Conservation (phyloP, 441 rosid species). For the Populus hybrid region DNA sequence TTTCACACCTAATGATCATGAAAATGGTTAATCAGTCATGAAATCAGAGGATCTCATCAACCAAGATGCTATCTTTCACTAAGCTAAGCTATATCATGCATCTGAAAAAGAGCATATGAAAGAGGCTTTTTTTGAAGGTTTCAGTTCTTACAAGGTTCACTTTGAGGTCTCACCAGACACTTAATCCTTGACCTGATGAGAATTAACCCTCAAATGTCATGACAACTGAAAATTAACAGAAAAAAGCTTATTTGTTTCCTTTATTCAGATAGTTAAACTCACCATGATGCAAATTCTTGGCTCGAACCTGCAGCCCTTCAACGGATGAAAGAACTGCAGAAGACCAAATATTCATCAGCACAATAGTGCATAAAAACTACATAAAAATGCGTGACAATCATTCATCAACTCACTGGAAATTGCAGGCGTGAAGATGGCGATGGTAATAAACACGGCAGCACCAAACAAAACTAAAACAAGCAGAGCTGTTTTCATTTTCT, state of each 20-base stretch:
- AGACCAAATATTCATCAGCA: constrained; percentile 24
- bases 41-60: background rate
- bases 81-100: background rate
- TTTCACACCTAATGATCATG: background rate
- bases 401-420: constrained; percentile 54
- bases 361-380: background rate
- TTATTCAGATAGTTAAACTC: constrained; percentile 27
- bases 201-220: background rate
- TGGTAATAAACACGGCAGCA: constrained; percentile 52
- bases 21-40: background rate
- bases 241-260: background rate
- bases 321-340: constrained; percentile 76
- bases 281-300: constrained; percentile 51
- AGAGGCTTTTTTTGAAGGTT: background rate
- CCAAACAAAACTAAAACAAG: constrained; percentile 72
- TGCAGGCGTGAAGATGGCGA: constrained; percentile 81
- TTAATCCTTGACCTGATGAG: background rate
- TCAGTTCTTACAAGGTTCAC: background rate
- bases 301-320: constrained; percentile 59
- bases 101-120: background rate
- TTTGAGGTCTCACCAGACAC: background rate
- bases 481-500: constrained; percentile 59
- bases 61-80: background rate
- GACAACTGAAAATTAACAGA: background rate
- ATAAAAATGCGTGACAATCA: background rate